Percentiles rank a stretch among this genome's conserved stretches.
These are phyloP conservation scores for Bassia scoparia DNA, from an alignment of 148 eudicot species.

Conservation along the genomic window DNA sequence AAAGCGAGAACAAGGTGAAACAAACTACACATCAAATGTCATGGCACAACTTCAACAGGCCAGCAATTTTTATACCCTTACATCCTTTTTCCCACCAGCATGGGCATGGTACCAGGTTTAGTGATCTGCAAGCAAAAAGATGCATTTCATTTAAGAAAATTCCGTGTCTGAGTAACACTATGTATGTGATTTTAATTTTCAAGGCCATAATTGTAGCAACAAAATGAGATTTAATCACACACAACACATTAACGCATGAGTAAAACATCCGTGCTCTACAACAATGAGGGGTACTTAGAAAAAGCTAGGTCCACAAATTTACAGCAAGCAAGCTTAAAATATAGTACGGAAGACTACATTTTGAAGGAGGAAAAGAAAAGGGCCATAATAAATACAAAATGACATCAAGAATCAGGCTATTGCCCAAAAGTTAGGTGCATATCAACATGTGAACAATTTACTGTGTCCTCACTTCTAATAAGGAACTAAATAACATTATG, in stretches of 20 bases:
- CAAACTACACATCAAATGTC: slow-evolving; percentile 20
- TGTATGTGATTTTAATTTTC: background rate
- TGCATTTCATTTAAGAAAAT: background rate
- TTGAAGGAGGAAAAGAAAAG: too few relatives aligned
- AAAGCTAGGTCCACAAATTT: background rate
- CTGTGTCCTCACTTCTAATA: too few relatives aligned
- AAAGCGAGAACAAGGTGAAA: slow-evolving; percentile 10
- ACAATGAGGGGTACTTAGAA: background rate
- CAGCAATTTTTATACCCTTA: slow-evolving; percentile 22
- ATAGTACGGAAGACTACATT: too few relatives aligned
- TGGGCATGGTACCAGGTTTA: slow-evolving; percentile 9
- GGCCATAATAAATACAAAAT: too few relatives aligned
- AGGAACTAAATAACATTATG: too few relatives aligned
- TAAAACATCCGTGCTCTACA: slow-evolving; percentile 1
- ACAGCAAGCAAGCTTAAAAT: background rate
- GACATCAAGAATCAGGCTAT: too few relatives aligned
- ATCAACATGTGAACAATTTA: too few relatives aligned
- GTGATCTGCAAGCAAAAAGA: slow-evolving; percentile 22
- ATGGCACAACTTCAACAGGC: slow-evolving; percentile 24
- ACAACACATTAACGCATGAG: background rate
- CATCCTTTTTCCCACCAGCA: slow-evolving; percentile 17
- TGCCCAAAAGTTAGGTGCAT: too few relatives aligned
- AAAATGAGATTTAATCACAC: background rate
- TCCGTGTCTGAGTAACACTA: background rate
- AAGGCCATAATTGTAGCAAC: background rate